phyloP scores from a whole-genome alignment of 1,284 basidiomycete species.

The Pterulicium gracile region DNA sequence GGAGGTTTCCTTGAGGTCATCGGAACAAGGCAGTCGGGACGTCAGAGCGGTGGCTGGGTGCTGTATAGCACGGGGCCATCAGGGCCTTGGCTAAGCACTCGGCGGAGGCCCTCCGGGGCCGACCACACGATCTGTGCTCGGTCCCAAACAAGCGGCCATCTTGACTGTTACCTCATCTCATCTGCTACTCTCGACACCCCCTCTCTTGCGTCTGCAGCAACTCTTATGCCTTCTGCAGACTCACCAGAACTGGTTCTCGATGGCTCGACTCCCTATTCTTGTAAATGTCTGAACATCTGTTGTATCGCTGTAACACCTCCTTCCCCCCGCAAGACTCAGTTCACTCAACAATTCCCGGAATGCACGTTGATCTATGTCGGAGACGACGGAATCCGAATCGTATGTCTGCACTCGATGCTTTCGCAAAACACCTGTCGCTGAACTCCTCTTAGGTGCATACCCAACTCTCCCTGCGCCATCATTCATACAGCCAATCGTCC shows the following conservation, averaged over 20 bases:
- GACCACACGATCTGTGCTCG: background rate
- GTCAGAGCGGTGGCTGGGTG: too few species aligned
- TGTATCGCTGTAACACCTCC: constrained; percentile 21
- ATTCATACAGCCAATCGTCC: constrained; percentile 36
- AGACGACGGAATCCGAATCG: constrained; percentile 56
- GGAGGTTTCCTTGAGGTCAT: too few species aligned
- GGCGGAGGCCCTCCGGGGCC: too few species aligned
- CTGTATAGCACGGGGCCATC: too few species aligned
- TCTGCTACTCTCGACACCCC: background rate
- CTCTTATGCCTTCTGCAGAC: constrained; percentile 2
- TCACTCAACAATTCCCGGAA: constrained; percentile 28
- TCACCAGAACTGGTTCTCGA: background rate
- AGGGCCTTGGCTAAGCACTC: too few species aligned
- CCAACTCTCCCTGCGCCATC: constrained; percentile 59
- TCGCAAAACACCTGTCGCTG: too few species aligned
- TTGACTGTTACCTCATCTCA: background rate
- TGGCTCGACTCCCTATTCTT: constrained; percentile 30
- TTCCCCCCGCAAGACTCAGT: constrained; percentile 19
- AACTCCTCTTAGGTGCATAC: constrained; percentile 41
- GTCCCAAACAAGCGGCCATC: background rate
- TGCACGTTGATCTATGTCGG: constrained; percentile 52
- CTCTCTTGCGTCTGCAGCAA: constrained; percentile 6
- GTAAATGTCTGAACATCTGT: constrained; percentile 63
- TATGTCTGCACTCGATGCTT: constrained; percentile 22
- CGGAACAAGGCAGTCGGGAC: too few species aligned